Base-by-base conservation (phyloP, 1,139 yeast species). In the Nakaseomyces nivariensis region DNA sequence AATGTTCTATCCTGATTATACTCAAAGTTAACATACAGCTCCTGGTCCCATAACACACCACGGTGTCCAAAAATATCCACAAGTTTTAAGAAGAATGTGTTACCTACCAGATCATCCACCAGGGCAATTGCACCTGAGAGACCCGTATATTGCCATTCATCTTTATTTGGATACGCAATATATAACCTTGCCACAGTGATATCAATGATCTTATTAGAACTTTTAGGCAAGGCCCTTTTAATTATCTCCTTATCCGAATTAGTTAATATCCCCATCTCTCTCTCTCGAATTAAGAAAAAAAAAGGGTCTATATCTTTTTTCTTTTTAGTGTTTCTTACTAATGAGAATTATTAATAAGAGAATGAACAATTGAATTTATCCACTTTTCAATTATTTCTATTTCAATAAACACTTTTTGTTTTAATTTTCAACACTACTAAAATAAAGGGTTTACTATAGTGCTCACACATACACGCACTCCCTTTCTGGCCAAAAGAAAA, bases 31-130 rank as follows among this genome's bases (percentile, higher is more conserved):
- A 88, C 82, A 63, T 87, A 92, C 46, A 92, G 69, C 66, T 92
- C 98, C 67, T 92, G 98, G 67, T 92, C 98, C 98, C 98, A 92
- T 0, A 92, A 57, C 1, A 92, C 95, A 22, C 97, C 97, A 41
- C 86, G 73, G 55, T 79, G 78, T 9, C 95, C 95, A 41, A 73
- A 66, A 42, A 92, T 79, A 62, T 92, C 98, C 9, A 92, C 95
- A 51, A 92, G 66, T 65, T 92, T 92, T 48, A 92, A 73, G 66
- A 89, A 92, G 64, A 85, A 90, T 0, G 97, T 88, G 67, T 90
- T 92, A 3, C 98, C 97, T 7, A 92, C 96, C 25, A 85, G 70
- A 68, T 92, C 98, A 66, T 92, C 96, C 22, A 87, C 96, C 11
- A 92, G 69, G 1, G 81, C 84, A 36, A 90, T 69, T 1, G 97